Base-by-base conservation (phyloP, 2,329 filamentous ascomycete species). In the Pyrenophora tritici-repentis region DNA sequence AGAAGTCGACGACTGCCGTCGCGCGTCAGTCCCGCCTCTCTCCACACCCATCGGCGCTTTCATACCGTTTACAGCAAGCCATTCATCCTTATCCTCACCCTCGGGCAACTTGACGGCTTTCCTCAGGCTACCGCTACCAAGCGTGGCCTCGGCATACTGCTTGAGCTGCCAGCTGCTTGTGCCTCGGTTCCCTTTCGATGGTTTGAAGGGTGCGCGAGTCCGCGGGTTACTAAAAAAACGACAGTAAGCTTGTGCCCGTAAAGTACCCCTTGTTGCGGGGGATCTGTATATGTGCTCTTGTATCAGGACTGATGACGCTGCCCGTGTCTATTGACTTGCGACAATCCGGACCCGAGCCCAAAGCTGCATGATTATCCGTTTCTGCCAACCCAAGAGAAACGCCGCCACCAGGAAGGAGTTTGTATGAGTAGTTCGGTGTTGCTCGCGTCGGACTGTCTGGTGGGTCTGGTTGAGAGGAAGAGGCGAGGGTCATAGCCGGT, bases 81-180 rank as follows among this genome's bases (percentile, higher is more conserved):
- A 99, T 76, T 99, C 94, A 72, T 97, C 96, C 77, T 95, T 83
- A 71, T 99, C 94, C 73, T 99, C 94, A 52, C 95, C 94, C 71
- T 99, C 95, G 12, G 95, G 94, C 55, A 99, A 81, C 80, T 93
- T 96, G 62, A 99, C 94, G 22, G 96, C 91, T 79, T 99, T 97
- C 67, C 91, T 86, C 76, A 99, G 78, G 76, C 92, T 97, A 41
- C 94, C 94, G 64, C 91, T 95, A 31, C 94, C 94, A 32, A 99
- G 82, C 9, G 94, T 99, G 38, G 95, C 94, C 75, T 99, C 95
- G 44, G 94, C 94, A 81, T 97, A 99, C 75, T 99, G 94, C 75
- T 94, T 88, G 63, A 99, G 81, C 77, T 97, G 94, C 79, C 96
- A 96, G 74, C 83, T 95, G 65, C 86, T 90, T 46, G 91, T 95